A percentile compares a stretch with the other conserved stretches of the same genome.
Conservation (phyloP, 2,329 filamentous ascomycete species). For the Aspergillus sp. region DNA sequence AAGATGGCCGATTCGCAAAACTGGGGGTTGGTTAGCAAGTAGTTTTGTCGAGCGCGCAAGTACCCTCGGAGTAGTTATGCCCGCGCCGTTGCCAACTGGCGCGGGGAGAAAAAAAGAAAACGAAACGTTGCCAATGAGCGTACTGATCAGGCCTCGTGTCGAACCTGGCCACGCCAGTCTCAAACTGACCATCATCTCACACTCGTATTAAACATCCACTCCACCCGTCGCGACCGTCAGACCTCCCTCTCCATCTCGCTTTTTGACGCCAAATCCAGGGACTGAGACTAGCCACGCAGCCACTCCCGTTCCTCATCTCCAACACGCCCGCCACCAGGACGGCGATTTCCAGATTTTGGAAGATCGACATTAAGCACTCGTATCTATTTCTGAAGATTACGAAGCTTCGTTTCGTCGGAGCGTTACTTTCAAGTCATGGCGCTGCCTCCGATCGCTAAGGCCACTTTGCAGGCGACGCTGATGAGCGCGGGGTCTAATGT, state of each 20-base stretch:
- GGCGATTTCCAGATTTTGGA: neutral
- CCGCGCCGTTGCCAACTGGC: neutral
- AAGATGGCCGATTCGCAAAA: too few relatives aligned
- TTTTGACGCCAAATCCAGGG: neutral
- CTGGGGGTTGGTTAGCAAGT: too few relatives aligned
- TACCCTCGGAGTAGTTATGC: neutral
- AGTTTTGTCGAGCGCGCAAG: neutral
- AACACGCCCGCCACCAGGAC: neutral
- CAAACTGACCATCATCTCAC: neutral
- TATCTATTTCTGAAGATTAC: neutral
- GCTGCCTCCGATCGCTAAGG: slow-evolving; percentile 55
- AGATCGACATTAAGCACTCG: too few relatives aligned
- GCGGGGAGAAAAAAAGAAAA: neutral
- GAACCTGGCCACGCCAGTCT: neutral
- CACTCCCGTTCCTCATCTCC: neutral
- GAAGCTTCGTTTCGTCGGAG: neutral
- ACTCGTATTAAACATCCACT: neutral
- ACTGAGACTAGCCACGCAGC: neutral
- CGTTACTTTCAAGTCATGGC: slow-evolving; percentile 24
- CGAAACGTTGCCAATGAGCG: neutral
- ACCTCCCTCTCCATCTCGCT: neutral
- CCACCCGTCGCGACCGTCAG: neutral
- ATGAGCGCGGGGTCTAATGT: slow-evolving; percentile 61
- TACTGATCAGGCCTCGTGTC: neutral
- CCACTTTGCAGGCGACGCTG: slow-evolving; percentile 58